A percentile compares a stretch with the other conserved stretches of the same genome.
These are phyloP conservation scores for Penicillium taxi DNA, from an alignment of 495 filamentous ascomycete genomes.

Conservation along the genomic window DNA sequence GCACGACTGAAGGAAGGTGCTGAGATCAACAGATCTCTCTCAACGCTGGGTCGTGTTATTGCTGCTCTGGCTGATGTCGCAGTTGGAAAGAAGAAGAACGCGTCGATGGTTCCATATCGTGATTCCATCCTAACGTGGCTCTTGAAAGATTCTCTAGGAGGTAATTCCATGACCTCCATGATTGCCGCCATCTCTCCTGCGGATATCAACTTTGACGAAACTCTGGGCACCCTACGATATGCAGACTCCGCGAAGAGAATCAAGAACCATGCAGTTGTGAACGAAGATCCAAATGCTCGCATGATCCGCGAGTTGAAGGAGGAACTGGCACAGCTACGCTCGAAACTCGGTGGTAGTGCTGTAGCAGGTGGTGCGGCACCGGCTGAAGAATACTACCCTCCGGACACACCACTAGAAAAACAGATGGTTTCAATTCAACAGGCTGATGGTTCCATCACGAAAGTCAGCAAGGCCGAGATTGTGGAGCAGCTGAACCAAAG, in stretches of 20 bases:
- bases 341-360: conserved; percentile 69
- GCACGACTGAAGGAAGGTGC: conserved; percentile 96
- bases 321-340: conserved; percentile 76
- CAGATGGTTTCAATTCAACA: conserved; percentile 94
- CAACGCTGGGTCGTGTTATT: conserved; percentile 96
- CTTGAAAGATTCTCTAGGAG: conserved; percentile 92
- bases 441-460: conserved; percentile 78
- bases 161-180: conserved; percentile 99
- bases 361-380: conserved; percentile 34
- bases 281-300: conserved; percentile 96
- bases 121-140: conserved; percentile 97
- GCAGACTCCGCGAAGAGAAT: conserved; percentile 97
- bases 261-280: conserved; percentile 99
- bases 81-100: conserved; percentile 76
- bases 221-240: conserved; percentile 88
- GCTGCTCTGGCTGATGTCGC: conserved; percentile 90
- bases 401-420: conserved; percentile 85
- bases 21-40: conserved; percentile 95
- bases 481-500: conserved; percentile 91
- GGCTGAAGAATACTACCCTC: conserved; percentile 74
- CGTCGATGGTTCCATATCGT: conserved; percentile 86
- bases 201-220: conserved; percentile 99
- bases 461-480: conserved; percentile 97
- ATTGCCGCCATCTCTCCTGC: conserved; percentile 97
- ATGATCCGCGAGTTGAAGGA: conserved; percentile 99